Base-by-base conservation (phyloP, 2,329 filamentous ascomycete genomes). In the Trichoderma sp. region DNA sequence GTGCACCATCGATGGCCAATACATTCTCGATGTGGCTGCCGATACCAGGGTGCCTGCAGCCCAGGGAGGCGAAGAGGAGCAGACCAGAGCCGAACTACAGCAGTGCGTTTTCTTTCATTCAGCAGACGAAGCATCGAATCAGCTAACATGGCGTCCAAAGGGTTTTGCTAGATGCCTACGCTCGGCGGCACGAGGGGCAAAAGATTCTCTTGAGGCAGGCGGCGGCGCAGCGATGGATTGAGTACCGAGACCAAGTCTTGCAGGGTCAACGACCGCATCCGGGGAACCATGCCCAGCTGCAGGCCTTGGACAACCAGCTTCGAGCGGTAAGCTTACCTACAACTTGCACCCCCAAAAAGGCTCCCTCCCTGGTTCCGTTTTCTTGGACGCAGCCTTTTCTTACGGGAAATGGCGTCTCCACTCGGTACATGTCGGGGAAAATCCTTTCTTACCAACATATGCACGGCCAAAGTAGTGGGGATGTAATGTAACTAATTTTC, bases 181-280 rank as follows among this genome's bases (percentile, higher is more conserved):
- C 88, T 9, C 84, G 89, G 75, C 84, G 89, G 66, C 89, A 91
- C 79, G 87, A 90, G 76, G 88, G 82, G 32, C 89, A 90, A 75
- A 91, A 90, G 82, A 91, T 91, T 75, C 89, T 88, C 75, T 82
- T 89, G 72, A 85, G 89, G 39, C 89, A 91, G 78, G 83, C 82
- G 30, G 89, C 88, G 32, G 88, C 87, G 43, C 87, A 89, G 79
- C 81, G 85, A 75, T 91, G 89, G 89, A 79, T 90, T 72, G 83
- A 86, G 72, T 85, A 83, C 78, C 84, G 89, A 72, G 84, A 86
- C 47, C 79, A 83, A 53, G 82, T 90, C 70, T 81, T 91, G 53
- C 84, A 86, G 76, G 87, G 87, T 62, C 81, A 83, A 47, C 82
- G 83, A 76, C 86, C 88, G 61, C 83, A 81, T 73, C 80, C 83